Evolutionary conservation across 208 protist genomes (phyloP), one percentile per base, ranked within the genome.

Genomic region (Acanthamoeba castellanii): DNA sequence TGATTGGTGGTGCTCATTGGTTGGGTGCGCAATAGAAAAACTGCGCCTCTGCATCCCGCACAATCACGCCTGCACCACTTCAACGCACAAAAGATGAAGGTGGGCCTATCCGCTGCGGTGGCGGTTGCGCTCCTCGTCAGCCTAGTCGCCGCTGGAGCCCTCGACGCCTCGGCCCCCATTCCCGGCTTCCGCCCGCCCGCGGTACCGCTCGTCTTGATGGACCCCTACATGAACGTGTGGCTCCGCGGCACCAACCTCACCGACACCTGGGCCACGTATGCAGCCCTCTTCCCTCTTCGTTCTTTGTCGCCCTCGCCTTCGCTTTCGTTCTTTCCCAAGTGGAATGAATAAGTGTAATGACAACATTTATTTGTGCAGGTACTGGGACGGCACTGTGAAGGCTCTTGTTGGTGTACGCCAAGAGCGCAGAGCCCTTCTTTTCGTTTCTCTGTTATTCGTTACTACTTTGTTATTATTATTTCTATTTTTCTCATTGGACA

Each of bases 141-240:
- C 61, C 61, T 70, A 0, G 61, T n/a, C 20, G 61, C 25, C 68
- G 13, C 25, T 37, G 68, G 13, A 2, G 25, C 70, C 37, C 20
- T 34, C n/a, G 34, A 4, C 37, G 37, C 30, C 37, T 52, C 34
- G 42, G 42, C 45, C 9, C 85, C 61, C 85, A 72, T 92, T 27
- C 57, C 50, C 22, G 85, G 85, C 59, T 92, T 96, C 27, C 85
- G 95, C 14, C 93, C 95, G 64, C 95, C 95, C 6, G 55, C 95
- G 30, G 95, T 96, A 74, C 95, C 95, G 92, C 88, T 96, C 22
- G 74, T 95, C 9, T 74, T 96, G 57, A 59, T 76, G 59, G 95
- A 96, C 88, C 95, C 95, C 52, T 96, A 93, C 95, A 81, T 94
- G 34, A 87, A 47, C 59, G 57, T 95, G 0, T 96, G 95, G 95